phyloP scores from a whole-genome alignment of 2,329 filamentous ascomycete genomes.

The Ophiocordyceps unilateralis region DNA sequence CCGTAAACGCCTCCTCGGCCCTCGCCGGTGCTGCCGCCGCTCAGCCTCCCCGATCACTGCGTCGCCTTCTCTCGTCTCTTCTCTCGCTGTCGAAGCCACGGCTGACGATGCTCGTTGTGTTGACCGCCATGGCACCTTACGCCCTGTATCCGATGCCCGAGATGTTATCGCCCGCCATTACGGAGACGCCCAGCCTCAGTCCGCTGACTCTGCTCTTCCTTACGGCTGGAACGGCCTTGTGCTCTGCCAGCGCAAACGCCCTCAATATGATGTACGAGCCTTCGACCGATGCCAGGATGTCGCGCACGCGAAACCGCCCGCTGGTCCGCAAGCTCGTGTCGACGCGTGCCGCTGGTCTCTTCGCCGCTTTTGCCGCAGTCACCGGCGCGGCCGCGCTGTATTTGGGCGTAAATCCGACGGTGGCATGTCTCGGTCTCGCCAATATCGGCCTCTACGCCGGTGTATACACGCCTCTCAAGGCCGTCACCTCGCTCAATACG shows the following conservation, averaged over 20 bases:
- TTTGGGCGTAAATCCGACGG: constrained; percentile 85
- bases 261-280: constrained; percentile 97
- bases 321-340: constrained; percentile 69
- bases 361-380: constrained; percentile 57
- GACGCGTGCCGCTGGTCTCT: constrained; percentile 52
- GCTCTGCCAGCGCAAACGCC: constrained; percentile 80
- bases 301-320: constrained; percentile 76
- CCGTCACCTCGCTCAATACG: constrained; percentile 72
- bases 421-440: constrained; percentile 63
- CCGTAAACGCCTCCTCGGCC: constrained; percentile 35
- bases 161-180: constrained; percentile 52
- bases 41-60: constrained; percentile 32
- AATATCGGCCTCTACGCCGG: constrained; percentile 88
- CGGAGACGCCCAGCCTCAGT: constrained; percentile 62
- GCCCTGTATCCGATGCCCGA: constrained; percentile 84
- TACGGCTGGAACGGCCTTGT: constrained; percentile 73
- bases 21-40: constrained; percentile 34
- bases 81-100: constrained; percentile 92
- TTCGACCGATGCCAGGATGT: constrained; percentile 81
- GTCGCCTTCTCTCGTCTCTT: constrained; percentile 59
- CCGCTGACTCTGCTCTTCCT: constrained; percentile 86
- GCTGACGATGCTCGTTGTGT: constrained; percentile 75
- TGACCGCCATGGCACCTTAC: constrained; percentile 82
- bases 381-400: constrained; percentile 59
- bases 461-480: constrained; percentile 84